A percentile compares a stretch with the other conserved stretches of the same genome.
These are phyloP conservation scores for Oryza officinalis DNA, from an alignment of 176 grass and related monocot species.

Conservation along the genomic window DNA sequence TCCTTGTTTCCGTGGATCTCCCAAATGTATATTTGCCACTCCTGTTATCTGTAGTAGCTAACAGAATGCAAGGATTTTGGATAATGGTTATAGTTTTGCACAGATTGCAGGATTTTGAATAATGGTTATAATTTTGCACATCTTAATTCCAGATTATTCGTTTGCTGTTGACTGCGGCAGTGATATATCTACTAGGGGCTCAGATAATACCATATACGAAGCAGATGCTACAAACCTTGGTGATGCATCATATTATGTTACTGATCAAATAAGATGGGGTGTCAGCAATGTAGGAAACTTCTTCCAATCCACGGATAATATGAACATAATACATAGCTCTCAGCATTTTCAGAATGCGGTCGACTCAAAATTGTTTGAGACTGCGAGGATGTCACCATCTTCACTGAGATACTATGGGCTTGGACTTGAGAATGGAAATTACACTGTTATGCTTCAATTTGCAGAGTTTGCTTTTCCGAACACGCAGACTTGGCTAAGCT, in stretches of 20 bases:
- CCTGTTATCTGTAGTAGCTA: background rate
- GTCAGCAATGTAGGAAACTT: slow-evolving; percentile 77
- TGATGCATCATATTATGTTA: slow-evolving; percentile 67
- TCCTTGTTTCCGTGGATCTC: slow-evolving; percentile 68
- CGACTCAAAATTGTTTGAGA: too few species aligned
- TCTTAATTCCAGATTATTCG: slow-evolving; percentile 56
- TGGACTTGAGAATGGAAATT: too few species aligned
- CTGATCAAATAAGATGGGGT: slow-evolving; percentile 57
- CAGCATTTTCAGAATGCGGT: background rate
- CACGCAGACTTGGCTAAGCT: too few species aligned
- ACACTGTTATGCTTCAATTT: too few species aligned
- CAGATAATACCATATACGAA: slow-evolving; percentile 59
- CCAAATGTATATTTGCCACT: slow-evolving; percentile 51
- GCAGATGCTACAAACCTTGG: slow-evolving; percentile 48
- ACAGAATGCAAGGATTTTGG: background rate
- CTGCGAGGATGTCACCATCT: too few species aligned
- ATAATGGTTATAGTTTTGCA: too few species aligned
- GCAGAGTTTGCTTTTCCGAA: too few species aligned
- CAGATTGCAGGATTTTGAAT: background rate
- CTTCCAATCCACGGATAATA: slow-evolving; percentile 38
- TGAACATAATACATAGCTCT: slow-evolving; percentile 43
- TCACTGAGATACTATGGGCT: too few species aligned
- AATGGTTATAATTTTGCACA: background rate
- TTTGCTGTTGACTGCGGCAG: slow-evolving; percentile 73
- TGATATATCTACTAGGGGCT: slow-evolving; percentile 39